A percentile compares a stretch with the other conserved stretches of the same genome.
These are phyloP conservation scores for Ascochyta viciae-villosae DNA, from an alignment of 2,329 filamentous ascomycete genomes.

Conservation along the genomic window DNA sequence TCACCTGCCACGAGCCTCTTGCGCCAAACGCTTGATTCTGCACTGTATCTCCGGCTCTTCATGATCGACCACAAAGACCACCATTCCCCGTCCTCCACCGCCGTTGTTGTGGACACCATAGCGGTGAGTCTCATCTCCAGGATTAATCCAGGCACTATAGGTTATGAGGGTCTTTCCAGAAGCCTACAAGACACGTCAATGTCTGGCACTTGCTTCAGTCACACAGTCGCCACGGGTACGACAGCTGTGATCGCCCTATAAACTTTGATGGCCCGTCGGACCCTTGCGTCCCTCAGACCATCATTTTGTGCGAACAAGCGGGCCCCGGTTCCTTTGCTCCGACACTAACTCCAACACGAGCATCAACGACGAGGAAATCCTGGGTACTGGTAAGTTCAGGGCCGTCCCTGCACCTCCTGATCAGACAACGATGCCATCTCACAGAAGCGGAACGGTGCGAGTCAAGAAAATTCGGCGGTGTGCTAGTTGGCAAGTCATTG, in stretches of 20 bases:
- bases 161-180: conserved; percentile 12
- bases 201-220: conserved; percentile 24
- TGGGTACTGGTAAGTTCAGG: conserved; percentile 15
- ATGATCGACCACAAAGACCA: conserved; percentile 14
- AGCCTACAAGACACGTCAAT: conserved; percentile 23
- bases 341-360: conserved; percentile 13
- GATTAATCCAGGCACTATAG: conserved; percentile 14
- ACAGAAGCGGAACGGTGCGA: conserved; percentile 4
- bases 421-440: conserved; percentile 4
- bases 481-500: conserved; percentile 11
- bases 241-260: conserved; percentile 33
- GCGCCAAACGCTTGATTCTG: conserved; percentile 13
- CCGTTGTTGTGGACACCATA: conserved; percentile 17
- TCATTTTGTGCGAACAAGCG: conserved; percentile 22
- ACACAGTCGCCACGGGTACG: conserved; percentile 20
- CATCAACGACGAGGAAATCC: conserved; percentile 6
- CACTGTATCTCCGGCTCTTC: conserved; percentile 14
- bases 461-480: conserved; percentile 15
- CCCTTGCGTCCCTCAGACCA: conserved; percentile 14
- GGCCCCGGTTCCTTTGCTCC: conserved; percentile 16
- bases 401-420: conserved; percentile 15
- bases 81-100: conserved; percentile 7
- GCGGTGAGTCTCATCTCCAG: conserved; percentile 27
- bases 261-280: conserved; percentile 12
- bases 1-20: conserved; percentile 13